A percentile compares a stretch with the other conserved stretches of the same genome.
Conservation (phyloP, 225 moss, liverwort and hornwort species). For the Polytrichum formosum region DNA sequence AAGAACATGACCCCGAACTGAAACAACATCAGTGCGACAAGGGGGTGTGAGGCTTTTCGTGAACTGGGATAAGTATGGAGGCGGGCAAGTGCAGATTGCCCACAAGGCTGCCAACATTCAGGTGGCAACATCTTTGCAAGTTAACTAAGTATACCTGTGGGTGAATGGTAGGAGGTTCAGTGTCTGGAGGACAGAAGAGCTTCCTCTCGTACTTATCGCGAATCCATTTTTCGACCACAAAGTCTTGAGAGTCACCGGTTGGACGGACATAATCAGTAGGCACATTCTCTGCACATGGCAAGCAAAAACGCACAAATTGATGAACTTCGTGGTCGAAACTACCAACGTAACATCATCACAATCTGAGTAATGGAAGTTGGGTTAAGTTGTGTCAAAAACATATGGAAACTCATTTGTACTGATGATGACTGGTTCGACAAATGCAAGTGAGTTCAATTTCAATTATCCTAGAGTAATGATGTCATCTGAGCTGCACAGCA, state of each 20-base stretch:
- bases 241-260: slow-evolving; percentile 49
- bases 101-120: not conserved
- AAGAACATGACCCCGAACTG: not conserved
- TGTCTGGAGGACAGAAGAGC: slow-evolving; percentile 39
- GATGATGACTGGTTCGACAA: not conserved
- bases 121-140: not conserved
- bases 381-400: not conserved
- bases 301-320: not conserved
- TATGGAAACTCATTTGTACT: not conserved
- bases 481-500: no score
- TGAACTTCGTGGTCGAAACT: not conserved
- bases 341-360: not conserved
- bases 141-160: slow-evolving; percentile 12
- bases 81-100: no score
- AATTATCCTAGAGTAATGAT: no score
- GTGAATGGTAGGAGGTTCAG: slow-evolving; percentile 33
- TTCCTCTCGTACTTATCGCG: slow-evolving; percentile 68
- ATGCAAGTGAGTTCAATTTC: no score
- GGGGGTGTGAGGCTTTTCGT: no score
- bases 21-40: not conserved
- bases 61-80: no score
- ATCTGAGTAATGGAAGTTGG: not conserved
- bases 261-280: slow-evolving; percentile 49
- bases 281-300: slow-evolving; percentile 48
- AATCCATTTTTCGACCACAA: slow-evolving; percentile 64